phyloP scores from a whole-genome alignment of 2,329 filamentous ascomycete genomes.

The Trichothecium roseum region DNA sequence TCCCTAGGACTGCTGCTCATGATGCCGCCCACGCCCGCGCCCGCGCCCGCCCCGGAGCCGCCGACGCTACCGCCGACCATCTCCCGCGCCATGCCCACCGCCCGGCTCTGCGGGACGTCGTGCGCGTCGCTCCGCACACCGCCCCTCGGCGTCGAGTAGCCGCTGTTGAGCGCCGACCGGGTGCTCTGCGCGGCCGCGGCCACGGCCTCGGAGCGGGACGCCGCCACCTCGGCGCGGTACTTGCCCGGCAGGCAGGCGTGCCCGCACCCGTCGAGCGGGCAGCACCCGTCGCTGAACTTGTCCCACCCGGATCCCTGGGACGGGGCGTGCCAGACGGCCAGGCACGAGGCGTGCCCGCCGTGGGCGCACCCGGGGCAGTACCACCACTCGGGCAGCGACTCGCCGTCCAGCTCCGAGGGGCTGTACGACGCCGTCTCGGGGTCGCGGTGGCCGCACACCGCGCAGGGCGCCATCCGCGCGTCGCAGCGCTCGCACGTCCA shows the following conservation, averaged over 20 bases:
- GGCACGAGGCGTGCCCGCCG: slow-evolving; percentile 50
- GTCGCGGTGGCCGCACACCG: slow-evolving; percentile 47
- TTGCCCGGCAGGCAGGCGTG: slow-evolving; percentile 51
- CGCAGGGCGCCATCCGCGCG: slow-evolving; percentile 42
- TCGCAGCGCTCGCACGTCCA: slow-evolving; percentile 49
- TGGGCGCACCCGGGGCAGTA: slow-evolving; percentile 53
- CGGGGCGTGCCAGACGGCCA: slow-evolving; percentile 47
- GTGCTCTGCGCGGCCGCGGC: slow-evolving; percentile 26
- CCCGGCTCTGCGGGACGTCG: slow-evolving; percentile 48
- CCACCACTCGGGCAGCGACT: slow-evolving; percentile 43
- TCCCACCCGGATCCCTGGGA: slow-evolving; percentile 12
- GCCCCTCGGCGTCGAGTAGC: slow-evolving; percentile 14
- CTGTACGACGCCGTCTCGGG: slow-evolving; percentile 29
- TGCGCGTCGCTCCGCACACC: slow-evolving; percentile 33
- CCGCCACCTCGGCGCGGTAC: slow-evolving; percentile 38
- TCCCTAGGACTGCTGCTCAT: slow-evolving; percentile 41
- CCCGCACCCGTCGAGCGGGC: slow-evolving; percentile 54
- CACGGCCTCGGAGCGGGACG: slow-evolving; percentile 39
- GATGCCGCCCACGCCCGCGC: slow-evolving; percentile 23
- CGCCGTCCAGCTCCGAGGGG: slow-evolving; percentile 16
- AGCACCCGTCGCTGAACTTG: slow-evolving; percentile 44
- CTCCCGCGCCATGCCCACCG: slow-evolving; percentile 50
- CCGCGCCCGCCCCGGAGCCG: slow-evolving; percentile 10
- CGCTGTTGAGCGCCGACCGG: neutral
- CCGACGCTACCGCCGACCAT: slow-evolving; percentile 26